Base-by-base conservation (phyloP, 768 basidiomycete species). In the Rossbeevera mucosa region DNA sequence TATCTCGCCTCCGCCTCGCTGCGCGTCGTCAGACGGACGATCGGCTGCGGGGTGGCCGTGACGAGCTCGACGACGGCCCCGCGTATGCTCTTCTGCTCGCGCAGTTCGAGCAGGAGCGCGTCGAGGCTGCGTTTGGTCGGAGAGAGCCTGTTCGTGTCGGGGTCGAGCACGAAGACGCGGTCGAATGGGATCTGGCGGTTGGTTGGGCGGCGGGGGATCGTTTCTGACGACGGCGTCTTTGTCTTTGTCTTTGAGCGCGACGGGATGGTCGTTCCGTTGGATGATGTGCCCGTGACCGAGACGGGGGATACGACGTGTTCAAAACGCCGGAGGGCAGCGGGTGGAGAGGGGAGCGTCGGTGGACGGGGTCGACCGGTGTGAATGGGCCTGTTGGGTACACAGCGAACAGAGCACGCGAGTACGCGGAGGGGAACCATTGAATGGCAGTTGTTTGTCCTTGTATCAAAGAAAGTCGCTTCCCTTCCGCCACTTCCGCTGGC, bases 21-120 rank as follows among this genome's bases (percentile, higher is more conserved):
- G 52, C 74, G 74, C 59, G 80, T 69, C 25, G 82, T 59, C 24
- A 88, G 64, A 53, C 76, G 80, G 31, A 91, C 88, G 46, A 88
- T 72, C 4, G 86, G 83, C 5, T 70, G 53, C 0, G 83, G 83
- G 0, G 69, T 51, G 0, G 69, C 58, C 3, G 71, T 60, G 33
- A 86, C 76, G 42, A 90, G 80, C 63, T 85, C 80, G 51, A 88
- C 65, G 57, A 75, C 73, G 51, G 73, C 69, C 0, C 68, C 42
- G 14, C 40, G 21, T 12, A n/a, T n/a, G n/a, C 28, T 46, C 13
- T n/a, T 24, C n/a, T 18, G 71, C 16, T 73, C 65, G 63, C 81
- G 70, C 43, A 81, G 61, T 18, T 65, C 64, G 58, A 90, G 74
- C 48, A 90, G 64, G 48, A 90, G 65, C 3, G 65, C 58, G 0